Conservation (phyloP, 768 basidiomycete species). For the Phanerochaete carnosa region DNA sequence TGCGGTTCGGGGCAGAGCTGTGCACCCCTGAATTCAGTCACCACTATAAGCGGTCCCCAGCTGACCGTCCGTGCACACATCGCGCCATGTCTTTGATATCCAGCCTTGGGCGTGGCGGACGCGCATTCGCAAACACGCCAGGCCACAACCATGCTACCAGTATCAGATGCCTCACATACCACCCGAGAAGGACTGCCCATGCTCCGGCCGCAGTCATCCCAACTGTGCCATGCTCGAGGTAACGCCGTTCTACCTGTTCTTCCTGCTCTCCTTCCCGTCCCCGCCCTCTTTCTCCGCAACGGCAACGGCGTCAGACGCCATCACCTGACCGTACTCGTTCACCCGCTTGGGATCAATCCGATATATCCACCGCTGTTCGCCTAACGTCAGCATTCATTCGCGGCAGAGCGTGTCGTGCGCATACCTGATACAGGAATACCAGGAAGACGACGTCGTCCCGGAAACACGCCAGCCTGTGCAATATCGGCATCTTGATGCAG, state of each 20-base stretch:
- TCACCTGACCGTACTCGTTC: constrained; percentile 94
- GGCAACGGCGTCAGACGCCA: constrained; percentile 43
- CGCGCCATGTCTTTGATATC: background rate
- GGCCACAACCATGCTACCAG: background rate
- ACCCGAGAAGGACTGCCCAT: background rate
- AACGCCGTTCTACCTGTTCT: constrained; percentile 29
- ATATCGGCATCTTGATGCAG: constrained; percentile 94
- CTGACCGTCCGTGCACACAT: background rate
- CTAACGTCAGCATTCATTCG: constrained; percentile 14
- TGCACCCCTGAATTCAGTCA: background rate
- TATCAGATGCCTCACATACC: background rate
- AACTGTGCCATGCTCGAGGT: constrained; percentile 2
- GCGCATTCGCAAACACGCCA: background rate
- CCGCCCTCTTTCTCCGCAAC: constrained; percentile 31
- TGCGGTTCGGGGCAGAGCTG: background rate
- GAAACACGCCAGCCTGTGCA: constrained; percentile 90
- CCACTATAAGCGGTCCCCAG: background rate
- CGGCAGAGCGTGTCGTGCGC: constrained; percentile 19
- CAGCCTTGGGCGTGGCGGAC: background rate
- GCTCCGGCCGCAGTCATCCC: constrained; percentile 14
- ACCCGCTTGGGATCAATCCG: constrained; percentile 90
- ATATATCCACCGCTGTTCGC: constrained; percentile 89
- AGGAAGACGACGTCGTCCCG: constrained; percentile 90
- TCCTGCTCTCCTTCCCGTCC: constrained; percentile 28
- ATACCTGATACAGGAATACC: constrained; percentile 87